Percentiles rank a stretch among this genome's conserved stretches.
phyloP scores from a whole-genome alignment of 2,329 filamentous ascomycete species.

The Pseudonectria foliicola region DNA sequence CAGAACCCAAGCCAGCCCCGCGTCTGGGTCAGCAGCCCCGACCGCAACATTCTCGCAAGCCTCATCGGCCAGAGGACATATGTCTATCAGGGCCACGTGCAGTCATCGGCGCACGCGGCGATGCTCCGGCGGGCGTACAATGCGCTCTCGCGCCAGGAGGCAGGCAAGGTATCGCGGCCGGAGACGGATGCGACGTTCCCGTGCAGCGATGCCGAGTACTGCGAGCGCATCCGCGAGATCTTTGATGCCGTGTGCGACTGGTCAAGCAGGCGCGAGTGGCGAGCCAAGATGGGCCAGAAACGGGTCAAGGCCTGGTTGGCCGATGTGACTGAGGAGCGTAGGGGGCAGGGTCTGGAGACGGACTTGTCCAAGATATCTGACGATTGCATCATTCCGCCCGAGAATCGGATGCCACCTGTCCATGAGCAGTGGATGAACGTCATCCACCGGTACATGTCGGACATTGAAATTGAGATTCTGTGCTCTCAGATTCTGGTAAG shows the following conservation, averaged over 20 bases:
- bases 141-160: background rate
- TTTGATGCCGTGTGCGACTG: slow-evolving; percentile 17
- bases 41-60: background rate
- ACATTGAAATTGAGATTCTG: slow-evolving; percentile 17
- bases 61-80: slow-evolving; percentile 2
- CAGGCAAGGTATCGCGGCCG: background rate
- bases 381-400: slow-evolving; percentile 9
- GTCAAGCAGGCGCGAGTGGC: slow-evolving; percentile 11
- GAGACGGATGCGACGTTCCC: slow-evolving; percentile 10
- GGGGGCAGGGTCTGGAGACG: background rate
- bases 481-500: slow-evolving; percentile 14
- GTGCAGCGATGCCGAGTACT: background rate
- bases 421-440: slow-evolving; percentile 16
- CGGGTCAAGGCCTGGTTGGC: slow-evolving; percentile 7
- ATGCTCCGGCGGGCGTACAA: slow-evolving; percentile 1
- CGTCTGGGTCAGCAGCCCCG: too few relatives aligned
- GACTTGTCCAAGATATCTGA: slow-evolving; percentile 6
- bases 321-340: background rate
- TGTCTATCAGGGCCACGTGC: slow-evolving; percentile 8
- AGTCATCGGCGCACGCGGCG: background rate
- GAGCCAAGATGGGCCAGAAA: slow-evolving; percentile 12
- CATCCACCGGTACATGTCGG: slow-evolving; percentile 10
- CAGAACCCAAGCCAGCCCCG: too few relatives aligned
- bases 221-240: slow-evolving; percentile 4
- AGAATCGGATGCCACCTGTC: slow-evolving; percentile 7